Evolutionary conservation across 495 filamentous ascomycete genomes (phyloP), one percentile per base, ranked within the genome.

Genomic region (Lentithecium fluviatile): DNA sequence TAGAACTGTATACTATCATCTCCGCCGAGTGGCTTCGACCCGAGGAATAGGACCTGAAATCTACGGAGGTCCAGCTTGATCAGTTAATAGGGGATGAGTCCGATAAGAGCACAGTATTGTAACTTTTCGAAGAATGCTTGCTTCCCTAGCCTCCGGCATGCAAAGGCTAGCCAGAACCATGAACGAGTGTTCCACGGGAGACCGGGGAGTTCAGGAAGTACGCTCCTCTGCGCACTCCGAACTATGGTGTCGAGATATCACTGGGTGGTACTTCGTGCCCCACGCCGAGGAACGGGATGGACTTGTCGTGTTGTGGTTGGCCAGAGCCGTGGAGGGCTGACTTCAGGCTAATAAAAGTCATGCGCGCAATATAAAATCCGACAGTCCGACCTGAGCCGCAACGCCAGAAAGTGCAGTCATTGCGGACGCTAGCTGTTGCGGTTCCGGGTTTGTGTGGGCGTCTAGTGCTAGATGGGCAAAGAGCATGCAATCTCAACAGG

Each of bases 281-380:
- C 23, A 19, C 29, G 38, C 26, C 25, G 36, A 38, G 24, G 15
- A 25, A 36, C 13, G 23, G n/a, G 19, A 8, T 10, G 34, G 12
- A 42, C 6, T 20, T 26, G n/a, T 42, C 8, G 56, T n/a, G 58
- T 45, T 54, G 48, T 25, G 43, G 48, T 48, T 52, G 38, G 37
- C 19, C 25, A 36, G 45, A 45, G 25, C 20, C n/a, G 46, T 36
- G 10, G 17, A 11, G 25, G 47, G 21, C 29, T 19, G 54, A 55
- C 10, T 56, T 65, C 62, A 65, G 62, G 42, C 62, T 60, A 56
- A 65, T 38, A 45, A 15, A 19, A 37, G 38, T 55, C 55, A 58
- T 50, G 61, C 48, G 37, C 24, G 46, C 40, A 65, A 56, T 65
- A 40, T 55, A 51, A 32, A 24, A 36, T 60, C 32, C 24, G 40